Percentiles rank a stretch among this genome's conserved stretches.
phyloP scores from a whole-genome alignment of 1,284 basidiomycete species.

The Ceratorhiza oryzae-sativae region DNA sequence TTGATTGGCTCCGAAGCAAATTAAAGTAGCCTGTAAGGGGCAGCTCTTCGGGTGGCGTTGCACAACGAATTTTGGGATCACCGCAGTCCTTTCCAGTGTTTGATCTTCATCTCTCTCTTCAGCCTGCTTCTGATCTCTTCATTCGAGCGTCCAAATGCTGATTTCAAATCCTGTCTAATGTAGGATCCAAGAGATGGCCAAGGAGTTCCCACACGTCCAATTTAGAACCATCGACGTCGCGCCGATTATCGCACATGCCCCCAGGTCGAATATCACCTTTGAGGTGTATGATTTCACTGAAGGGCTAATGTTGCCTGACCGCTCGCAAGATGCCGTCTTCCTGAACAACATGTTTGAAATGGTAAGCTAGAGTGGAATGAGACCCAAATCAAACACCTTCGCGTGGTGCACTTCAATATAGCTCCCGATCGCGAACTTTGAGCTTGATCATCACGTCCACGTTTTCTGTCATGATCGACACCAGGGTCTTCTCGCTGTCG shows the following conservation, averaged over 20 bases:
- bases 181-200: constrained; percentile 21
- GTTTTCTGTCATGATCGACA: too few relatives aligned
- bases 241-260: not conserved
- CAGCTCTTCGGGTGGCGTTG: too few relatives aligned
- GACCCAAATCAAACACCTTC: too few relatives aligned
- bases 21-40: too few relatives aligned
- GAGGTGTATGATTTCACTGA: constrained; percentile 14
- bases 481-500: not conserved
- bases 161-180: too few relatives aligned
- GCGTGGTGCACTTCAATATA: too few relatives aligned
- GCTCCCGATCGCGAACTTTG: too few relatives aligned
- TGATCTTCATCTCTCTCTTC: too few relatives aligned
- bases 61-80: too few relatives aligned
- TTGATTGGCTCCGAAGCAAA: not conserved
- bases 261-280: constrained; percentile 5
- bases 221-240: constrained; percentile 4
- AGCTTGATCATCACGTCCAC: too few relatives aligned
- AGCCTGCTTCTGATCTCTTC: not conserved
- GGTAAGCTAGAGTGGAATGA: not conserved
- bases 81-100: too few relatives aligned
- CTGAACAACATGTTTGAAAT: not conserved
- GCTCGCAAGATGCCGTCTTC: constrained; percentile 10
- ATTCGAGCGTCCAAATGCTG: not conserved
- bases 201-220: constrained; percentile 4
- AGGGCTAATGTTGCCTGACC: not conserved